Conservation (phyloP, 1,139 yeast genomes). For the Nematodospora anomalae region DNA sequence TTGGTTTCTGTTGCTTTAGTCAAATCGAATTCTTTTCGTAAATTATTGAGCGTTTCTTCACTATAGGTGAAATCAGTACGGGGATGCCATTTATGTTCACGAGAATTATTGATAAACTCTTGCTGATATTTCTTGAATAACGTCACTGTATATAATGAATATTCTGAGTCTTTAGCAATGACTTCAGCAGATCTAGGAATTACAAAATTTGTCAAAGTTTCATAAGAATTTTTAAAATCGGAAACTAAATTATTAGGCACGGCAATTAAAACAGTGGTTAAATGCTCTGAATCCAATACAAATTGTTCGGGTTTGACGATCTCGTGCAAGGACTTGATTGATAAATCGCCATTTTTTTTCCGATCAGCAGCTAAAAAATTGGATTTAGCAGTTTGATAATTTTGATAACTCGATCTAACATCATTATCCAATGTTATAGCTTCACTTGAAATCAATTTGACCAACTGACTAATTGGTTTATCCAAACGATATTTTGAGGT, state of each 20-base stretch:
- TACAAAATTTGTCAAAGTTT: constrained; percentile 74
- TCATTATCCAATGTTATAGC: constrained; percentile 82
- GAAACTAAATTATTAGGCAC: constrained; percentile 68
- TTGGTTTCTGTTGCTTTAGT: constrained; percentile 75
- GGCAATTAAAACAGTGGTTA: constrained; percentile 79
- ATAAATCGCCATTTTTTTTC: constrained; percentile 88
- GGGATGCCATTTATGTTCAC: constrained; percentile 90
- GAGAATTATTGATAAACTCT: constrained; percentile 66
- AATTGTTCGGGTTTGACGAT: constrained; percentile 83
- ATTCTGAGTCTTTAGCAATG: constrained; percentile 74
- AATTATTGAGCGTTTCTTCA: constrained; percentile 67
- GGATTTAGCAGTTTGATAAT: constrained; percentile 79
- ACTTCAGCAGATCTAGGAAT: constrained; percentile 86
- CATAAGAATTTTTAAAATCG: constrained; percentile 70
- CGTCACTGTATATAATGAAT: constrained; percentile 70
- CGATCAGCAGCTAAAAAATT: constrained; percentile 86
- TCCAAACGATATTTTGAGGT: constrained; percentile 82
- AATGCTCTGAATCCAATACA: constrained; percentile 80
- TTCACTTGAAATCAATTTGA: constrained; percentile 68
- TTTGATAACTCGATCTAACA: constrained; percentile 66
- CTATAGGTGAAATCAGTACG: constrained; percentile 85
- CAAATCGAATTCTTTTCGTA: constrained; percentile 75
- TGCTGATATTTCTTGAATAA: constrained; percentile 77
- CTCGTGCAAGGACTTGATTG: constrained; percentile 87
- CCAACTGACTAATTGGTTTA: constrained; percentile 75